phyloP scores from a whole-genome alignment of 331 rosid genomes.

The Spiraea crenata region DNA sequence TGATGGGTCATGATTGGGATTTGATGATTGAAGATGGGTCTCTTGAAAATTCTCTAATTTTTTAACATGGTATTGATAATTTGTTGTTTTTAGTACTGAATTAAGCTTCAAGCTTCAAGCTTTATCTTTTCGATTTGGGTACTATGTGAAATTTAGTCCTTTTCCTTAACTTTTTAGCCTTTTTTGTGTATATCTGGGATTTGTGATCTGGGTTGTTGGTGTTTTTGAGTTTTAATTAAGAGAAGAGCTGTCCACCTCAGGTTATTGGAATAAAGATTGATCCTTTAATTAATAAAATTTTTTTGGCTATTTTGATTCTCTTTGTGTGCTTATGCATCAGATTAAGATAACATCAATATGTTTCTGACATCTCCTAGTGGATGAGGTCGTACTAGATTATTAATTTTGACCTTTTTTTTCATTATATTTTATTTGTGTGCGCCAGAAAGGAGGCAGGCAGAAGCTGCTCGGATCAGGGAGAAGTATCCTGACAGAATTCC shows the following conservation, averaged over 20 bases:
- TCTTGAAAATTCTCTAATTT: background rate
- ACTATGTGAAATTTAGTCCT: background rate
- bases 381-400: background rate
- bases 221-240: background rate
- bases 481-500: conserved; percentile 54
- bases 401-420: background rate
- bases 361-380: background rate
- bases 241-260: background rate
- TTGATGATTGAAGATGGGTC: conserved; percentile 9
- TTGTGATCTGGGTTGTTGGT: background rate
- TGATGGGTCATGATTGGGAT: conserved; percentile 6
- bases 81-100: background rate
- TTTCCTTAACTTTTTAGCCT: background rate
- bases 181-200: background rate
- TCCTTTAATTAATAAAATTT: background rate
- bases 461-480: conserved; percentile 55
- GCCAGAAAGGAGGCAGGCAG: conserved; percentile 52
- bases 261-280: background rate
- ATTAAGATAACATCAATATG: background rate
- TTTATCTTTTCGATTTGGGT: background rate
- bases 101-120: background rate
- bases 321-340: background rate
- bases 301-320: background rate
- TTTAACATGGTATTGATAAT: background rate
- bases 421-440: background rate